Conservation (phyloP, 257 asterid species). For the Galeopsis tetrahit region DNA sequence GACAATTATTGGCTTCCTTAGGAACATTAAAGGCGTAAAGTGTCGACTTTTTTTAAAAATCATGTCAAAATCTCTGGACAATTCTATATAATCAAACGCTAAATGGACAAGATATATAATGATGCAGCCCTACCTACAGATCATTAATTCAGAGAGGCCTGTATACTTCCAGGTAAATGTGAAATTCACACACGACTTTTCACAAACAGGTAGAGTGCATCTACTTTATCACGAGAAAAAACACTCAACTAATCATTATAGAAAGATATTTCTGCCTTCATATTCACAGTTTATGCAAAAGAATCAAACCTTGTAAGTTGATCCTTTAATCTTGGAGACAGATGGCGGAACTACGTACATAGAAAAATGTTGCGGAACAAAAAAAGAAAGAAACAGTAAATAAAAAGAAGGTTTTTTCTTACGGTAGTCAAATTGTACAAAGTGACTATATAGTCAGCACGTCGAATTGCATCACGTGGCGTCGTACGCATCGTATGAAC, state of each 20-base stretch:
- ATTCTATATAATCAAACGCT: constrained; percentile 14
- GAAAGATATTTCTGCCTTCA: constrained; percentile 27
- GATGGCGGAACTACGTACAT: constrained; percentile 10
- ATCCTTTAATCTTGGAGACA: constrained; percentile 35
- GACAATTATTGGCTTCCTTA: constrained; percentile 11
- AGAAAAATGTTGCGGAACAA: neutral
- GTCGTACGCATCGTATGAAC: no score
- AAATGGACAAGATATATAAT: constrained; percentile 4
- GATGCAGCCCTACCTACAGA: neutral
- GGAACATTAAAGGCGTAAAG: constrained; percentile 19
- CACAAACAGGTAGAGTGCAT: constrained; percentile 30
- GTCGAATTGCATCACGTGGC: no score
- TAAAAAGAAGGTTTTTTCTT: no score
- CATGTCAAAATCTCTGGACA: constrained; percentile 31
- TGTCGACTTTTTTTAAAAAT: constrained; percentile 9
- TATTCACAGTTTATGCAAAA: constrained; percentile 5
- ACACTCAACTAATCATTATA: constrained; percentile 19
- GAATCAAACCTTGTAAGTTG: constrained; percentile 23
- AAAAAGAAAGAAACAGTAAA: neutral
- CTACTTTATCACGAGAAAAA: constrained; percentile 26
- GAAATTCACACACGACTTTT: constrained; percentile 26
- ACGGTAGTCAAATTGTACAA: no score
- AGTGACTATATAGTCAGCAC: no score
- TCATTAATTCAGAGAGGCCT: constrained; percentile 14
- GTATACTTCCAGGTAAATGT: constrained; percentile 36